Evolutionary conservation across 768 basidiomycete genomes (phyloP).

Genomic region (Suillus bovinus): DNA sequence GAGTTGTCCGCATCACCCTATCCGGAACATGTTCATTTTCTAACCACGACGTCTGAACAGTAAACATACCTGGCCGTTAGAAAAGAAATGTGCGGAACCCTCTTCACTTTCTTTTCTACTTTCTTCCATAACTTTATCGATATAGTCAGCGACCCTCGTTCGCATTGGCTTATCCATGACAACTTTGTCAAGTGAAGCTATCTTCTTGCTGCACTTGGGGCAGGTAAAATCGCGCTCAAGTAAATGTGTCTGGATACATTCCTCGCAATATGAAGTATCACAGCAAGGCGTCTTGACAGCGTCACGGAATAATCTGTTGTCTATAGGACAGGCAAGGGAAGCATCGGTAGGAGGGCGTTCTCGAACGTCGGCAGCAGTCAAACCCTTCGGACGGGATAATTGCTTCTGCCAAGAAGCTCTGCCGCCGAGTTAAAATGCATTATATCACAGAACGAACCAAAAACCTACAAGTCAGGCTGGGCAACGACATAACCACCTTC

Average conservation of each 20-base stretch:
- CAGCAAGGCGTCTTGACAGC: conserved; percentile 97
- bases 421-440: conserved; percentile 6
- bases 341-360: conserved; percentile 81
- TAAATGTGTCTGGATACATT: conserved; percentile 93
- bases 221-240: conserved; percentile 95
- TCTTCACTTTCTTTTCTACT: conserved; percentile 65
- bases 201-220: conserved; percentile 85
- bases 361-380: conserved; percentile 88
- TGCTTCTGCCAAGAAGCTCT: conserved; percentile 97
- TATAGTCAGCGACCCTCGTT: conserved; percentile 76
- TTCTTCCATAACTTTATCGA: conserved; percentile 78
- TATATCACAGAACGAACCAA: background rate
- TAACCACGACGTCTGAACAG: background rate
- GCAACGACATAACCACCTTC: conserved; percentile 98
- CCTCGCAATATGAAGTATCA: conserved; percentile 89
- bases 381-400: conserved; percentile 71
- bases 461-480: conserved; percentile 88
- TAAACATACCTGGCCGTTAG: conserved; percentile 38
- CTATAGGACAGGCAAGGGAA: conserved; percentile 83
- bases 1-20: conserved; percentile 27
- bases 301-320: conserved; percentile 91
- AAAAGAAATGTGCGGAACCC: conserved; percentile 25
- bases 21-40: conserved; percentile 6
- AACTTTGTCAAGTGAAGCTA: conserved; percentile 87
- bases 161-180: conserved; percentile 78